Evolutionary conservation across 2,329 filamentous ascomycete genomes (phyloP), one percentile per base, ranked within the genome.

Genomic region (Aureobasidium sp.): DNA sequence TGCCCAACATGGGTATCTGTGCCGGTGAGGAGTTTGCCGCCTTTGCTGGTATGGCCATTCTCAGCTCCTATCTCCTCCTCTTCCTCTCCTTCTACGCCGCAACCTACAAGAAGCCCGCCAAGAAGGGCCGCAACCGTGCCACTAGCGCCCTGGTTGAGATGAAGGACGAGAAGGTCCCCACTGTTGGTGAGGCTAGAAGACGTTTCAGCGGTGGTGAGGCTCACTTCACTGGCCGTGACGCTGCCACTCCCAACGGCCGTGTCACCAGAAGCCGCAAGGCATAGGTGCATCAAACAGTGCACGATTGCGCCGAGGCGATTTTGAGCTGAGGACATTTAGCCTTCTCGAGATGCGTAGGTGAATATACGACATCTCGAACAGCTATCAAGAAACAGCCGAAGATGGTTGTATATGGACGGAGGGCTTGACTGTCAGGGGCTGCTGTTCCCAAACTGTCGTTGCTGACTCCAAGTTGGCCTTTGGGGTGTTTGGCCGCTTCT

Each of bases 41-140:
- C 48, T 90, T 97, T 72, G 84, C 92, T 64, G 93, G 93, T 69
- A 96, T 97, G 70, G 90, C 83, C 68, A 96, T 96, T 71, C 82
- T 99, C 73, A 92, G 86, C 79, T 96, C 91, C 36, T 99, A 97
- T 85, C 86, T 99, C 64, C 84, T 97, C 66, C 89, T 99, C 68
- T 99, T 99, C 86, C 96, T 99, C 79, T 93, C 89, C 57, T 99
- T 99, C 87, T 99, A 97, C 84, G 84, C 96, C 69, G 91, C 91
- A 68, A 99, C 93, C 65, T 99, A 99, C 82, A 89, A 88, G 81
- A 92, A 91, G 82, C 87, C 88, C 65, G 84, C 86, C 75, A 85
- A 84, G 73, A 93, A 91, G 82, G 78, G 78, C 64, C 75, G 85
- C 82, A 82, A 83, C 70, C 91, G 87, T 70, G 89, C 90, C 71